These are phyloP conservation scores for Starmerella scarabaei DNA, from an alignment of 805 yeast genomes.

Conservation along the genomic window DNA sequence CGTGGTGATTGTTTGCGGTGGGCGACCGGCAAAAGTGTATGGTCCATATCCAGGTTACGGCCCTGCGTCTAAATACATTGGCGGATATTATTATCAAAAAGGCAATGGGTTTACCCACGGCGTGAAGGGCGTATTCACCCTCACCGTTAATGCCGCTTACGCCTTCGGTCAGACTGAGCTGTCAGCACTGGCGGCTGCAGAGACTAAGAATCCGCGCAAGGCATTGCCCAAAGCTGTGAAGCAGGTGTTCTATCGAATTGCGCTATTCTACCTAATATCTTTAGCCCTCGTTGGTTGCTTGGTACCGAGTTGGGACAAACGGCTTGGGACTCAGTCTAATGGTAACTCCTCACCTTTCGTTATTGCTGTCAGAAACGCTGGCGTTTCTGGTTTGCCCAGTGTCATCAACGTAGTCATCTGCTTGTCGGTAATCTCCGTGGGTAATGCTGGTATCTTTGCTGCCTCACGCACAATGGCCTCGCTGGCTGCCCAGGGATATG, in stretches of 20 bases:
- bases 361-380: constrained; percentile 54
- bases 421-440: constrained; percentile 58
- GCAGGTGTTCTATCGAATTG: constrained; percentile 74
- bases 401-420: constrained; percentile 59
- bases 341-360: constrained; percentile 64
- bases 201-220: constrained; percentile 52
- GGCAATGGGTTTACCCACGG: constrained; percentile 53
- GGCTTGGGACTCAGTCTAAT: constrained; percentile 39
- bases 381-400: constrained; percentile 53
- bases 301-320: constrained; percentile 49
- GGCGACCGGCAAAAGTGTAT: constrained; percentile 39
- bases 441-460: constrained; percentile 58
- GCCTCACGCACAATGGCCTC: constrained; percentile 58
- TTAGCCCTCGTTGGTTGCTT: constrained; percentile 49
- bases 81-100: constrained; percentile 46
- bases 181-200: constrained; percentile 66
- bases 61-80: constrained; percentile 40
- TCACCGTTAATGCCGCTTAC: constrained; percentile 52
- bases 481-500: constrained; percentile 51
- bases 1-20: constrained; percentile 39
- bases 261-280: constrained; percentile 53
- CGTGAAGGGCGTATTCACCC: constrained; percentile 50
- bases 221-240: constrained; percentile 62
- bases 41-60: constrained; percentile 25
- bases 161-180: constrained; percentile 58